A percentile compares a stretch with the other conserved stretches of the same genome.
These are phyloP conservation scores for Umbelopsis ramanniana DNA, from an alignment of 192 early-diverging fungal species.

Conservation along the genomic window DNA sequence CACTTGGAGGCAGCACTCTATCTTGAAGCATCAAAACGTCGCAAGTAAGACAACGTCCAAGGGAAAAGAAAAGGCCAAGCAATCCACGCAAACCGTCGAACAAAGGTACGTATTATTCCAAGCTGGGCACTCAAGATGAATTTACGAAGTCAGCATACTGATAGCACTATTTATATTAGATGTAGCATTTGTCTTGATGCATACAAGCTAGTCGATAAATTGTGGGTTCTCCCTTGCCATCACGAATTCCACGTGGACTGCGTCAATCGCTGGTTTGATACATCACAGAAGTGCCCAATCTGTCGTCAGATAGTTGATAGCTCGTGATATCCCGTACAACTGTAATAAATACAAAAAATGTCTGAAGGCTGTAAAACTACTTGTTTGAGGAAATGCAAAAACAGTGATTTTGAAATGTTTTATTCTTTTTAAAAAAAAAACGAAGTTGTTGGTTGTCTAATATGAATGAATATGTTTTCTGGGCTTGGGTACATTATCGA, in stretches of 20 bases:
- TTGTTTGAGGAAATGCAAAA: conserved; percentile 5
- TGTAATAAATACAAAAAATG: neutral
- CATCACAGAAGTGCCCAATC: conserved; percentile 5
- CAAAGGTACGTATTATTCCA: neutral
- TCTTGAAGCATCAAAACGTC: neutral
- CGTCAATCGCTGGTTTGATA: conserved; percentile 19
- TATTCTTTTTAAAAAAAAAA: no score
- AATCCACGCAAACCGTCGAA: neutral
- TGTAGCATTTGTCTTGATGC: conserved; percentile 17
- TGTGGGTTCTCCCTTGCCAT: conserved; percentile 2
- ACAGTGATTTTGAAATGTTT: neutral
- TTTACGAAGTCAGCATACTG: neutral
- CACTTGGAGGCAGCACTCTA: conserved; percentile 1
- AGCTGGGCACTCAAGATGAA: neutral
- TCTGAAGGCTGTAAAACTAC: neutral
- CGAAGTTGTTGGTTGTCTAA: no score
- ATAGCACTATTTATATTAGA: neutral
- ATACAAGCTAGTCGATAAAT: neutral
- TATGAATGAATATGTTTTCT: no score
- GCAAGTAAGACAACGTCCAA: neutral
- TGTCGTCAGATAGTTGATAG: neutral
- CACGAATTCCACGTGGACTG: conserved; percentile 11
- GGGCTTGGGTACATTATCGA: conserved; percentile 5
- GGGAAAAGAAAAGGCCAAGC: neutral
- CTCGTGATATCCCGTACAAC: neutral